Evolutionary conservation across 225 moss, liverwort and hornwort genomes (phyloP), one percentile per base, ranked within the genome.

Genomic region (Physcomitrium patens): DNA sequence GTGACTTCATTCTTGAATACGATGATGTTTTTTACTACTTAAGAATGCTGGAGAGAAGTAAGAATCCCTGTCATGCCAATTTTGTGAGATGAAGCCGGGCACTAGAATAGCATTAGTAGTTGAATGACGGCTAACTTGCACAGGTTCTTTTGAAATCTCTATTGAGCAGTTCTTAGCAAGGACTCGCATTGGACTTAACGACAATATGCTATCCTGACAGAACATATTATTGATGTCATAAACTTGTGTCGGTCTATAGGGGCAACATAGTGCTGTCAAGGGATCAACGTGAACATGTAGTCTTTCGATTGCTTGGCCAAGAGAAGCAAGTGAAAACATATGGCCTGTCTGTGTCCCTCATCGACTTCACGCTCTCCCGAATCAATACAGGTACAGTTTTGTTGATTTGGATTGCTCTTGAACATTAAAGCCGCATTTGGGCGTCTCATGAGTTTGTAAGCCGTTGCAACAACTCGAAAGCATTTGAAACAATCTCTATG

Each of bases 341-440:
- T 77, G 95, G 99, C 31, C 55, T 99, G 46, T 82, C 85, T 41
- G 87, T 99, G 45, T 95, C 99, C 65, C 89, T 99, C 47, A 99
- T 99, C 49, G 95, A 99, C 84, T 95, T 99, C 79, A 99, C 99
- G 49, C 90, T 99, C 68, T 99, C 99, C 58, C 95, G 99, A 58
- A 82, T 99, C 68, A 86, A 95, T 71, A 89, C 99, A 90, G 99
- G 99, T 99, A 74, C 10, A 23, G 1, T 50, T 13, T 63, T 14
- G 47, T 52, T 81, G 11, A 44, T 51, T 68, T 64, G 51, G 9
- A 47, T 48, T 60, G 12, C 52, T 56, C 66, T 69, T 53, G 37
- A 24, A 72, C 45, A 52, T 10, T n/a, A 72, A 41, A 54, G 45
- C 6, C 57, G 57, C 48, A 18, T 56, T 20, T 22, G 60, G 41